Base-by-base conservation (phyloP, 2,329 filamentous ascomycete genomes). In the Boeremia lycopersici region DNA sequence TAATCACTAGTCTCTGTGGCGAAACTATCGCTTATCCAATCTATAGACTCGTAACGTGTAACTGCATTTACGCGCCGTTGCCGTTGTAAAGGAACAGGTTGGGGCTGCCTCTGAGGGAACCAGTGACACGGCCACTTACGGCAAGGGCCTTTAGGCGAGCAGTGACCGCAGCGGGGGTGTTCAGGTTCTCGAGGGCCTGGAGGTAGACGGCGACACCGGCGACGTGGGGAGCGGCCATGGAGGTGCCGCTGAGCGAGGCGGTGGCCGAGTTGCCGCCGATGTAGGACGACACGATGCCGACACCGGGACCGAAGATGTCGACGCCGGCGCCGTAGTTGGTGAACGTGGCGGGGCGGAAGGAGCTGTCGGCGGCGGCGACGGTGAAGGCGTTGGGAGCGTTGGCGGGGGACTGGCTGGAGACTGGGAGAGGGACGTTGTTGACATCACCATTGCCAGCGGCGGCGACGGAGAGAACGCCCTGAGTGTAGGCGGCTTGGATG, bases 201-300 rank as follows among this genome's bases (percentile, higher is more conserved):
- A 89, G 77, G 74, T 89, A 89, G 36, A 86, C 85, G 15, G 83
- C 85, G 8, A 89, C 79, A 56, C 87, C 87, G 38, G 83, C 82
- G 48, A 89, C 79, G 70, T 89, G 87, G 6, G 87, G 87, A 13
- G 81, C 81, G 34, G 87, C 86, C 84, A 87, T 86, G 48, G 80
- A 84, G 12, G 86, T 88, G 28, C 84, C 86, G n/a, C 77, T 80
- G 45, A 71, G 78, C 44, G 68, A 78, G 53, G 74, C 75, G 74
- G 63, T 60, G 10, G 54, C 58, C 11, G 52, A 53, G 53, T 72
- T 74, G 42, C 70, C 64, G 25, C 77, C 57, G 23, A 56, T 60
- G 58, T 60, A 84, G 25, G 82, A 74, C 60, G 77, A 81, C 1
- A 75, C 70, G 30, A 75, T 61, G n/a, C 57, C 54, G 23, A 68